Base-by-base conservation (phyloP, 75 land plant species). In the Larix kaempferi region DNA sequence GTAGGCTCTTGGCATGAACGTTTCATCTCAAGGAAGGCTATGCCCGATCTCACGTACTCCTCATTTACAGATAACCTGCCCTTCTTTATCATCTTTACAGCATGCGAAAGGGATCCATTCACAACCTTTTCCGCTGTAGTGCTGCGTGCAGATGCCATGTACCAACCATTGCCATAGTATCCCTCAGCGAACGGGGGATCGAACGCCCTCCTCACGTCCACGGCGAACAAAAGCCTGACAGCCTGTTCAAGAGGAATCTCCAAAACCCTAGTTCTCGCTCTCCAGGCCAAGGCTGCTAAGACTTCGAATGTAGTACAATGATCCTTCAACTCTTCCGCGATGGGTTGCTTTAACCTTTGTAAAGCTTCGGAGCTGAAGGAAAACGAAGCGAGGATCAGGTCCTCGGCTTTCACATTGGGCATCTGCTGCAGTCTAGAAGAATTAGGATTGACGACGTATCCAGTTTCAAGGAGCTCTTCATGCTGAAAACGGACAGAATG, bases 231-330 rank as follows among this genome's bases (percentile, higher is more conserved):
- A 12, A 79, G 73, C 73, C 74, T 74, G 56, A 64, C 58, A 25
- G 55, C 59, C n/a, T 63, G 7, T 0, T 16, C 0, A 15, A 59
- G 25, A 19, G 23, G 75, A 16, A 79, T 73, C 1, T 59, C 74
- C 19, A 63, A 41, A n/a, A 58, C 83, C 56, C 59, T 79, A 3
- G 78, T 49, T 17, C 55, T 26, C n/a, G 54, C 57, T 27, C 49
- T 26, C 84, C 84, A 83, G 7, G 65, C 37, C 33, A 80, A 77
- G 14, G 63, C 84, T 11, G 84, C 78, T 12, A 83, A 22, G 29
- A 57, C 55, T 49, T 83, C 83, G 6, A 83, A 83, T 29, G 64
- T 1, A 22, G 64, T 23, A 22, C n/a, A 61, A 61, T 2, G 3
- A 6, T 61, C 64, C n/a, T 61, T 61, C 22, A 12, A 2, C 25